Evolutionary conservation across 768 basidiomycete species (phyloP).

Genomic region (Boletus patriciae): DNA sequence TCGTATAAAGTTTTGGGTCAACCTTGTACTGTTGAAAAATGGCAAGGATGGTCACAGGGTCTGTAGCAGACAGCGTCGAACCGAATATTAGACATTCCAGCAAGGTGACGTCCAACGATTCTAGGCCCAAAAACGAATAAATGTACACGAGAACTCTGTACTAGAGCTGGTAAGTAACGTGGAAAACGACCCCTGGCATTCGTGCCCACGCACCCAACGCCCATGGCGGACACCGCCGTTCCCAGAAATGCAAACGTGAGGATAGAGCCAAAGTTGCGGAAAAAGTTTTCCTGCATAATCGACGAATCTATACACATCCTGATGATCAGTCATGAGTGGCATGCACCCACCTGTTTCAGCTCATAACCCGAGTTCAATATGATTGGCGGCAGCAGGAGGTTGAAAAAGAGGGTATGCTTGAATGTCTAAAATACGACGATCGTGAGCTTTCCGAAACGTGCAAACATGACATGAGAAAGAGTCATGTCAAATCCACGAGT

Average conservation of each 20-base stretch:
- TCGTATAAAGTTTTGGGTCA: conserved; percentile 94
- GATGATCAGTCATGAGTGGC: background rate
- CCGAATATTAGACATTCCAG: conserved; percentile 97
- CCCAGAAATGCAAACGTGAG: conserved; percentile 91
- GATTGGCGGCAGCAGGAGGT: conserved; percentile 95
- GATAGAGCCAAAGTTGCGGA: conserved; percentile 97
- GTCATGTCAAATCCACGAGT: background rate
- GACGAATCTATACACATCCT: background rate
- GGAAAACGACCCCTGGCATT: background rate
- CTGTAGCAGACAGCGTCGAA: conserved; percentile 94
- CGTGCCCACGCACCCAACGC: conserved; percentile 73
- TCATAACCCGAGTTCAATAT: conserved; percentile 98
- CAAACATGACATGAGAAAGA: background rate
- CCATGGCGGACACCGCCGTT: conserved; percentile 94
- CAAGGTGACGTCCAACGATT: conserved; percentile 80
- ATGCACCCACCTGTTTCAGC: conserved; percentile 77
- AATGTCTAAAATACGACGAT: conserved; percentile 62
- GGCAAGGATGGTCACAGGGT: conserved; percentile 95
- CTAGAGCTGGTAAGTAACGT: conserved; percentile 48
- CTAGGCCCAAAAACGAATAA: conserved; percentile 90
- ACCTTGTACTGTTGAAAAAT: conserved; percentile 99
- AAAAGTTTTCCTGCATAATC: conserved; percentile 84
- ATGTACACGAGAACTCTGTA: conserved; percentile 89
- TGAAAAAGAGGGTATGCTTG: conserved; percentile 97
- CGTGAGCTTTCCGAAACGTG: conserved; percentile 3